phyloP scores from a whole-genome alignment of 257 asterid species.

The Solanum bulbocastanum region DNA sequence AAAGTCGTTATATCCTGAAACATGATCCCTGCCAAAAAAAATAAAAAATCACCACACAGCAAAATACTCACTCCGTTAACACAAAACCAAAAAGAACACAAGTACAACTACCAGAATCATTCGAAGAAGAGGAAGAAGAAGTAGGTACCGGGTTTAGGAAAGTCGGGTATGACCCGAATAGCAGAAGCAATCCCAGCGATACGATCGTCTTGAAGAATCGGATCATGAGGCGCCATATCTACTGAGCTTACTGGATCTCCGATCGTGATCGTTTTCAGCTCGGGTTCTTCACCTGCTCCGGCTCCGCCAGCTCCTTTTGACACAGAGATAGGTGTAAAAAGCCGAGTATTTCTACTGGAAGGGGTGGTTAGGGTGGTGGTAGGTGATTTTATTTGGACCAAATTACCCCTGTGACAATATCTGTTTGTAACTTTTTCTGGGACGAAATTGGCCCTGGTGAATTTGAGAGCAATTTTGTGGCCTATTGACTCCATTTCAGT shows the following conservation, averaged over 20 bases:
- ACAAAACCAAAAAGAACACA: background rate
- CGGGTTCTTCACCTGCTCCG: conserved; percentile 14
- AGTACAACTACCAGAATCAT: background rate
- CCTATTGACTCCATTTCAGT: conserved; percentile 19
- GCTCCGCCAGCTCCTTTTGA: background rate
- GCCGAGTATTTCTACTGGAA: background rate
- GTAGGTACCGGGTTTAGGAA: conserved; percentile 69
- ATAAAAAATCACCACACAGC: background rate
- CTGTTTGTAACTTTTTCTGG: background rate
- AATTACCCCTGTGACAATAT: conserved; percentile 7
- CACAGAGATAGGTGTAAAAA: background rate
- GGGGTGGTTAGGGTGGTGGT: conserved; percentile 3
- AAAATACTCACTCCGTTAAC: background rate
- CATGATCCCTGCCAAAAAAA: conserved; percentile 43
- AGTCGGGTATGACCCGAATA: conserved; percentile 83
- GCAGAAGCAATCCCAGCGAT: conserved; percentile 57
- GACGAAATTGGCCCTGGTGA: conserved; percentile 24
- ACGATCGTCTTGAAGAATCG: conserved; percentile 37
- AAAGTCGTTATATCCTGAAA: conserved; percentile 96
- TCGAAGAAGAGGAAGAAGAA: background rate
- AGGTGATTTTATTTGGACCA: conserved; percentile 24
- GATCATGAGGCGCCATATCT: conserved; percentile 35
- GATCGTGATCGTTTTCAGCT: background rate
- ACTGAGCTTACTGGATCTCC: conserved; percentile 7
- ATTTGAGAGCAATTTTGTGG: background rate